phyloP scores from a whole-genome alignment of 2,329 filamentous ascomycete genomes.

The Venturia aucupariae region DNA sequence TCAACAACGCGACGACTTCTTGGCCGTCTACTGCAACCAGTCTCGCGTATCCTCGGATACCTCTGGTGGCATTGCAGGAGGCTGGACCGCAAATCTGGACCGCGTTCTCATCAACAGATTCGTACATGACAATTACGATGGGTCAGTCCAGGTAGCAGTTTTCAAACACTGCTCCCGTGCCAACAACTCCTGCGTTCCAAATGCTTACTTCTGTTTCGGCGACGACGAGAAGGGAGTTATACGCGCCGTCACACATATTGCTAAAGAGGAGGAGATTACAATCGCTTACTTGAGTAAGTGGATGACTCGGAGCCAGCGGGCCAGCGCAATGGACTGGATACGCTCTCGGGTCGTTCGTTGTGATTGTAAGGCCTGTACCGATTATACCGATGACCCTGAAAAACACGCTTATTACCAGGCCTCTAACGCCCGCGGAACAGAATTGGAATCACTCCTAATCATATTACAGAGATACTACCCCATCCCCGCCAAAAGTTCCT shows the following conservation, averaged over 20 bases:
- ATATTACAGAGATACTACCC: neutral
- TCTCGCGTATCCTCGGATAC: neutral
- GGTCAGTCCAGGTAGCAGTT: neutral
- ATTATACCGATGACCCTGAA: neutral
- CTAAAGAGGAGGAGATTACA: neutral
- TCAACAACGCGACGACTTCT: neutral
- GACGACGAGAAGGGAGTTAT: neutral
- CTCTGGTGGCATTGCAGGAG: too few relatives aligned
- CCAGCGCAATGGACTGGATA: neutral
- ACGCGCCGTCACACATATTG: neutral
- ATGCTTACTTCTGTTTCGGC: neutral
- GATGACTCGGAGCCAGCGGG: neutral
- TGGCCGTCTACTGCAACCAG: neutral
- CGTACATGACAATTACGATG: neutral
- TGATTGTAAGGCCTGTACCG: neutral
- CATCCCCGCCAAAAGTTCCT: neutral
- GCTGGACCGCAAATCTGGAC: neutral
- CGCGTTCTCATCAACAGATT: neutral
- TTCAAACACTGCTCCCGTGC: neutral
- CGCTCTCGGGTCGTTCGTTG: neutral
- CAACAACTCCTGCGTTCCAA: neutral
- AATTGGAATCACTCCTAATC: neutral
- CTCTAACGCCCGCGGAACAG: neutral
- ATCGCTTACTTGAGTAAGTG: neutral
- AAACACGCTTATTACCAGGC: neutral